Percentiles rank a stretch among this genome's conserved stretches.
phyloP scores from a whole-genome alignment of 2,329 filamentous ascomycete species.

The Myriosclerotinia duriaeana region DNA sequence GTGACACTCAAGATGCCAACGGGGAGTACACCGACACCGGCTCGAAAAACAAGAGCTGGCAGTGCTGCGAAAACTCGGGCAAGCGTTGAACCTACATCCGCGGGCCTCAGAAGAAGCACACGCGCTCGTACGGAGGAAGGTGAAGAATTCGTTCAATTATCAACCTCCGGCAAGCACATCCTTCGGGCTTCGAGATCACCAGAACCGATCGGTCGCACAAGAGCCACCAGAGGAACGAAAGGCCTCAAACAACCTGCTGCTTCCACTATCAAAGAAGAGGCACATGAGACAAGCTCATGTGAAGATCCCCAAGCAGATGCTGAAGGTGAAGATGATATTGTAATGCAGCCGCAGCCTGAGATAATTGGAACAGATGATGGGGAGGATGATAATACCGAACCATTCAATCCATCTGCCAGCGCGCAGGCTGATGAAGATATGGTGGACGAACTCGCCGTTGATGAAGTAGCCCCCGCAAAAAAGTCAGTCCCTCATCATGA shows the following conservation, averaged over 20 bases:
- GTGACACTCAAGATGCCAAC: slow-evolving; percentile 38
- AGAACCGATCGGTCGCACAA: slow-evolving; percentile 47
- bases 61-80: slow-evolving; percentile 35
- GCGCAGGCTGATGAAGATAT: slow-evolving; percentile 29
- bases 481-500: slow-evolving; percentile 29
- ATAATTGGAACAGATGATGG: slow-evolving; percentile 23
- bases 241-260: slow-evolving; percentile 36
- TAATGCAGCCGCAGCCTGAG: slow-evolving; percentile 6
- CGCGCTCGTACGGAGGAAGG: slow-evolving; percentile 47
- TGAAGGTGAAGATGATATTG: slow-evolving; percentile 26
- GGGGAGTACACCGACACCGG: slow-evolving; percentile 25
- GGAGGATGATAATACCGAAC: slow-evolving; percentile 22
- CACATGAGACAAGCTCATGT: slow-evolving; percentile 39
- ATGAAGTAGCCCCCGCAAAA: slow-evolving; percentile 22
- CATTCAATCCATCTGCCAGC: slow-evolving; percentile 17
- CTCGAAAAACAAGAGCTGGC: slow-evolving; percentile 36
- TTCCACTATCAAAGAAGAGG: slow-evolving; percentile 41
- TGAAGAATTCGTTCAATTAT: slow-evolving; percentile 58
- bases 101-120: slow-evolving; percentile 35
- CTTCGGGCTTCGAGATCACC: slow-evolving; percentile 55
- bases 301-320: slow-evolving; percentile 35
- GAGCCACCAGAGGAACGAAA: slow-evolving; percentile 38
- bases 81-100: slow-evolving; percentile 36
- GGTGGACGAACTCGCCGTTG: slow-evolving; percentile 28
- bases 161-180: slow-evolving; percentile 60